phyloP scores from a whole-genome alignment of 2,329 filamentous ascomycete species.

The Penicillium aurantiogriseum region DNA sequence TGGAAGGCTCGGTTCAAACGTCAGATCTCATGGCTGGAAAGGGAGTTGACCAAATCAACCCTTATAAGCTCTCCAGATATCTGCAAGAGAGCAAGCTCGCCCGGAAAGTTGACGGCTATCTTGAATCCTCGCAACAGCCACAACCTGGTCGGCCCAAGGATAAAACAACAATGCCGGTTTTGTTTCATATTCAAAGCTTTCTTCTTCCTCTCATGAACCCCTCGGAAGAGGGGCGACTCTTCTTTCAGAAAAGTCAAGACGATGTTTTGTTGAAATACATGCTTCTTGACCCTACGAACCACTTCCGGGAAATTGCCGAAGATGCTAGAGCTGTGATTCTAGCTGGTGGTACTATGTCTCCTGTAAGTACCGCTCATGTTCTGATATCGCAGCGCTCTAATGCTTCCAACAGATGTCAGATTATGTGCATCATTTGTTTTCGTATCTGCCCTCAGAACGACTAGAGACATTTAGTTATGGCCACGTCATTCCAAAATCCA shows the following conservation, averaged over 20 bases:
- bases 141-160: slow-evolving; percentile 34
- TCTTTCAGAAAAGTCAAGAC: slow-evolving; percentile 51
- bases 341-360: slow-evolving; percentile 96
- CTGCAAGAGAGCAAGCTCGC: slow-evolving; percentile 89
- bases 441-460: slow-evolving; percentile 61
- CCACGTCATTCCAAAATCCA: slow-evolving; percentile 83
- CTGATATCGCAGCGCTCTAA: slow-evolving; percentile 12
- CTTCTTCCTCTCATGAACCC: slow-evolving; percentile 83
- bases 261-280: slow-evolving; percentile 73
- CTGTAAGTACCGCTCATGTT: slow-evolving; percentile 45
- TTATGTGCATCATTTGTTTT: slow-evolving; percentile 82
- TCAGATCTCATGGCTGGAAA: slow-evolving; percentile 75
- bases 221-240: slow-evolving; percentile 64
- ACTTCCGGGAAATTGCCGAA: slow-evolving; percentile 84
- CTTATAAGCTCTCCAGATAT: slow-evolving; percentile 83
- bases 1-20: slow-evolving; percentile 68
- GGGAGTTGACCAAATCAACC: slow-evolving; percentile 90
- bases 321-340: slow-evolving; percentile 83
- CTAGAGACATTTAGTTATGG: slow-evolving; percentile 86
- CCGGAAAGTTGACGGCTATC: slow-evolving; percentile 90
- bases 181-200: slow-evolving; percentile 67
- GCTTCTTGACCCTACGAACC: slow-evolving; percentile 84
- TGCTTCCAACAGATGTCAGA: slow-evolving; percentile 65
- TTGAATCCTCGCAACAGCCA: slow-evolving; percentile 58
- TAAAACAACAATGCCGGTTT: slow-evolving; percentile 49